These are phyloP conservation scores for Sclerotiophoma versabilis DNA, from an alignment of 2,329 filamentous ascomycete genomes.

Conservation along the genomic window DNA sequence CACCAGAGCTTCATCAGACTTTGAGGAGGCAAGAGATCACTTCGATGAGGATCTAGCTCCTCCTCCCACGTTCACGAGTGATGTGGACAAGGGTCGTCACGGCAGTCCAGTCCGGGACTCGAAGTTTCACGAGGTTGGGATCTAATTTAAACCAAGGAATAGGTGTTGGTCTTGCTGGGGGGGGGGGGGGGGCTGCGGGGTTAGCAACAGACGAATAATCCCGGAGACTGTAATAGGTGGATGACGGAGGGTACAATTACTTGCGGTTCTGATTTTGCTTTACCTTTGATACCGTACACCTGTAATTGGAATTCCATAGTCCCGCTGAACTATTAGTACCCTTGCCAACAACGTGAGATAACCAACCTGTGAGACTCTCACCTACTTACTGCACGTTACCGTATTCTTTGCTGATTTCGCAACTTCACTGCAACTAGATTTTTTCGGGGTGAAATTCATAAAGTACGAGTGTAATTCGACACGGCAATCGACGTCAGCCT, in stretches of 20 bases:
- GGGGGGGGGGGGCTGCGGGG: neutral
- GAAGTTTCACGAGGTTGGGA: conserved; percentile 45
- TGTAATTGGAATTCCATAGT: conserved; percentile 5
- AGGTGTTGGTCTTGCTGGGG: neutral
- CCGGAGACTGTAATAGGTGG: conserved; percentile 7
- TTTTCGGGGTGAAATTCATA: neutral
- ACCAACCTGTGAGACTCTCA: neutral
- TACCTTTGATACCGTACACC: conserved; percentile 5
- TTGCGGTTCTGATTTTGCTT: conserved; percentile 1
- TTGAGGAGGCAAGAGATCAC: conserved; percentile 61
- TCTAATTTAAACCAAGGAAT: conserved; percentile 17
- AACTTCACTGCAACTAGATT: neutral
- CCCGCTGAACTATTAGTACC: neutral
- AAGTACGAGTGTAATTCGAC: neutral
- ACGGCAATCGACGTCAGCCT: conserved; percentile 18
- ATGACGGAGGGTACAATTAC: neutral
- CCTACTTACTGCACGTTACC: neutral
- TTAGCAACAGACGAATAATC: neutral
- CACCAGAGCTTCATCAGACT: conserved; percentile 52
- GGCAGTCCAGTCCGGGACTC: conserved; percentile 45
- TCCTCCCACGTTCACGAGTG: conserved; percentile 48
- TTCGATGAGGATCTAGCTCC: conserved; percentile 57
- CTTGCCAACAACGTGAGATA: neutral
- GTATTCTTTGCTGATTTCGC: neutral
- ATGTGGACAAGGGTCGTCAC: conserved; percentile 31